phyloP scores from a whole-genome alignment of 2,329 filamentous ascomycete genomes.

The Neonectria neomacrospora region DNA sequence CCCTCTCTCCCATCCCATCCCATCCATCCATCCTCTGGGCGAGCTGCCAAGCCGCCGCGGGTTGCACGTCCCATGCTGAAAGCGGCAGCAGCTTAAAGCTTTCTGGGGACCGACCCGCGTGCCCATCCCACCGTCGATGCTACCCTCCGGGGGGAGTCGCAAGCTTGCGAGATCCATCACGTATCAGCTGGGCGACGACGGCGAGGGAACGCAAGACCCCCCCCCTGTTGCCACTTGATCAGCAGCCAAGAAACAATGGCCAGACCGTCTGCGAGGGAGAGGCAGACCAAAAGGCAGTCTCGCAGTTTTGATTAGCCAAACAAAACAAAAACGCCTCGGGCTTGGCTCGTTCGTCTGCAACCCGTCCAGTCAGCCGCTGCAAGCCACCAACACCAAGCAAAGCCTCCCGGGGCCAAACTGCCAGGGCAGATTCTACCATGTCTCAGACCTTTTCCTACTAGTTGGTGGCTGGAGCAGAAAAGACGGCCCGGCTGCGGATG shows the following conservation, averaged over 20 bases:
- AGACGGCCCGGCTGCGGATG: background rate
- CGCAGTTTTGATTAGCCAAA: no score
- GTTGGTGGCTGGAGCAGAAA: no score
- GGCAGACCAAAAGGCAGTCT: background rate
- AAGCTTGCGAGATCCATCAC: conserved; percentile 35
- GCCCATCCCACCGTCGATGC: conserved; percentile 17
- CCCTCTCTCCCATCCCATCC: no score
- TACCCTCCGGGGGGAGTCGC: conserved; percentile 23
- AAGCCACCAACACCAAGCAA: background rate
- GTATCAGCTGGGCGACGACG: conserved; percentile 31
- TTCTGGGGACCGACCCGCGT: conserved; percentile 6
- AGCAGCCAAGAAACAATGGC: conserved; percentile 12
- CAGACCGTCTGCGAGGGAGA: conserved; percentile 23
- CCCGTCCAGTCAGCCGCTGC: background rate
- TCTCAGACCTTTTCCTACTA: no score
- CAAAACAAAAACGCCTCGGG: background rate
- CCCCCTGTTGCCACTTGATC: conserved; percentile 4
- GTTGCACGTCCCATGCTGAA: conserved; percentile 33
- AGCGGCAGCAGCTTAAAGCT: conserved; percentile 29
- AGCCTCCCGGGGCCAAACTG: background rate
- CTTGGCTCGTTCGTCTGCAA: background rate
- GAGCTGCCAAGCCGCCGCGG: conserved; percentile 19
- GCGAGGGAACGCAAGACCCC: background rate
- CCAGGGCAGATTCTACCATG: background rate
- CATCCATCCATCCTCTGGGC: no score